Evolutionary conservation across 2,329 filamentous ascomycete species (phyloP).

Genomic region (Chalaropsis thielavioides): DNA sequence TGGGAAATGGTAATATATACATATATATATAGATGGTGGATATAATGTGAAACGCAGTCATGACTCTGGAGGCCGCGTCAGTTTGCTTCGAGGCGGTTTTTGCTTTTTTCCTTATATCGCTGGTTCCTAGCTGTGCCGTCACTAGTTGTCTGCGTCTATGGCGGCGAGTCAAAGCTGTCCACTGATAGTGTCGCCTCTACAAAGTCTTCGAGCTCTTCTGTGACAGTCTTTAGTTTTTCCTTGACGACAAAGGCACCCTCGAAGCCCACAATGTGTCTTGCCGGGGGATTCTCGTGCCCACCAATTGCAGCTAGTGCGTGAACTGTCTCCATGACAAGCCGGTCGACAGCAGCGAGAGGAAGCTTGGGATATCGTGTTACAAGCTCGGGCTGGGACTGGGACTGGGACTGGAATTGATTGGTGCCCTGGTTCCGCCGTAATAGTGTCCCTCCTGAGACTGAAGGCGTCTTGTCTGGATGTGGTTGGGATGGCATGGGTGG

Average conservation of each 20-base stretch:
- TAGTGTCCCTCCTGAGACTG: neutral
- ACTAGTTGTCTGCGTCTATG: neutral
- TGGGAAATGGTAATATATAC: neutral
- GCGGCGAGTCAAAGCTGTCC: constrained; percentile 31
- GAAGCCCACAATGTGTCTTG: constrained; percentile 81
- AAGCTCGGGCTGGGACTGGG: constrained; percentile 26
- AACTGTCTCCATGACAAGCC: constrained; percentile 74
- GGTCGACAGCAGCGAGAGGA: constrained; percentile 51
- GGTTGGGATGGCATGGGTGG: constrained; percentile 21
- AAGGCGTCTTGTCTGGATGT: constrained; percentile 3
- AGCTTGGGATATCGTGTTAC: constrained; percentile 62
- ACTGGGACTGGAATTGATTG: neutral
- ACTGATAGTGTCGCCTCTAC: constrained; percentile 77
- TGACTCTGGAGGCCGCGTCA: neutral
- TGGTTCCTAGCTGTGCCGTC: neutral
- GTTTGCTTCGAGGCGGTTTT: neutral
- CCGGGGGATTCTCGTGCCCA: constrained; percentile 89
- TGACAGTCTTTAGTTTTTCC: constrained; percentile 92
- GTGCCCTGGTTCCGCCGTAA: neutral
- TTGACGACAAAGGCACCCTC: constrained; percentile 81
- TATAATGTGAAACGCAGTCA: constrained; percentile 1
- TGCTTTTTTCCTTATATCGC: neutral
- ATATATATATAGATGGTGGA: neutral
- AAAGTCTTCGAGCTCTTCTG: constrained; percentile 92
- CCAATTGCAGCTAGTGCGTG: constrained; percentile 84